Evolutionary conservation across 768 basidiomycete genomes (phyloP), one percentile per base, ranked within the genome.

Genomic region (Mrakia blollopis): DNA sequence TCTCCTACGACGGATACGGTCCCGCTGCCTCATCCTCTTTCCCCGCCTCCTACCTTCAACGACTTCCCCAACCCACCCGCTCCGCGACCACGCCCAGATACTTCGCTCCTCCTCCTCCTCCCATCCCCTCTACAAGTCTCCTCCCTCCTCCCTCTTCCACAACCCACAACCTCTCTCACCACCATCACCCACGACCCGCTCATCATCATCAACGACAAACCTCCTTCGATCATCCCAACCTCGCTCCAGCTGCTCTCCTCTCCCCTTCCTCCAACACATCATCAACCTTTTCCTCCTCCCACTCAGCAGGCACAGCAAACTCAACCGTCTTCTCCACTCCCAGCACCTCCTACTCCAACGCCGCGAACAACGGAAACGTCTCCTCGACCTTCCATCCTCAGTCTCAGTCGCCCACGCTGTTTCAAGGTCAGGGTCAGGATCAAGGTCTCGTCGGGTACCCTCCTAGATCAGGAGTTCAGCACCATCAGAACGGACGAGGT

Each of bases 241-340:
- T 57, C 57, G n/a, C 57, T n/a, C 25, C 54, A 41, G 57, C 57
- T 28, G n/a, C 57, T 57, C 57, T 57, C 57, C 57, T 57, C 57
- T 57, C 57, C 25, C 57, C 57, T 18, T 57, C 57, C n/a, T 25
- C 23, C 57, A 57, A 57, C 28, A n/a, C 57, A 25, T 8, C 23
- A n/a, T n/a, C n/a, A n/a, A n/a, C n/a, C n/a, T n/a, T n/a, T n/a
- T 28, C 28, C 57, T 57, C 57, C 57, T 57, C 57, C 25, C 57
- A 18, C 6, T 41, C 39, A 25, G n/a, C 57, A 10, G 57, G n/a
- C 57, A n/a, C 57, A 18, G 28, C 57, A 25, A 57, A n/a, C n/a
- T n/a, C 57, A 28, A 57, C 57, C 25, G 28, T n/a, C 57, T n/a
- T 57, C 57, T 57, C 57, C 57, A 57, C 57, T 8, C 57, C 57